Evolutionary conservation across 2,329 filamentous ascomycete genomes (phyloP).

Genomic region (Aspergillus thermomutatus): DNA sequence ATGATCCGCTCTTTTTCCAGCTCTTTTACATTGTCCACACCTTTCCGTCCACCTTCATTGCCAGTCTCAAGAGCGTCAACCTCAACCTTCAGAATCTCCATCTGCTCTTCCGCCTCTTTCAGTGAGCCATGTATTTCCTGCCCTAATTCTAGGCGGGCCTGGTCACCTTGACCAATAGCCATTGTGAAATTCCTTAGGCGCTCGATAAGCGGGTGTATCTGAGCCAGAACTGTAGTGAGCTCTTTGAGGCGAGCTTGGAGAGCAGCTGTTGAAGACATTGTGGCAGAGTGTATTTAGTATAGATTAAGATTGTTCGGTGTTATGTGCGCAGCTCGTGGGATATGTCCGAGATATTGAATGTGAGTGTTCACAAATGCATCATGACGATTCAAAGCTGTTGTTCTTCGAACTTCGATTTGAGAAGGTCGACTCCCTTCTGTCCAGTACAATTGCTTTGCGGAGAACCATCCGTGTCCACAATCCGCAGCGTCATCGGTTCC

Average conservation of each 20-base stretch:
- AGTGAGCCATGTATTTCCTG: conserved; percentile 76
- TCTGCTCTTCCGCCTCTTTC: conserved; percentile 75
- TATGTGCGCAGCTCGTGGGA: background rate
- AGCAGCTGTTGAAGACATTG: conserved; percentile 37
- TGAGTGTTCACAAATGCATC: background rate
- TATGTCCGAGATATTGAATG: background rate
- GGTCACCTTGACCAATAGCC: conserved; percentile 62
- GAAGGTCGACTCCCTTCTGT: background rate
- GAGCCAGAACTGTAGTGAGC: conserved; percentile 53
- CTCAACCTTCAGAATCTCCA: conserved; percentile 77
- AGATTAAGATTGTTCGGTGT: background rate
- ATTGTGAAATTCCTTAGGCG: conserved; percentile 58
- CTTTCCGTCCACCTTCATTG: conserved; percentile 31
- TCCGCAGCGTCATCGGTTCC: conserved; percentile 28
- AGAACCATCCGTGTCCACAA: conserved; percentile 1
- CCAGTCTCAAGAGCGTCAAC: conserved; percentile 63
- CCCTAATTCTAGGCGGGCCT: conserved; percentile 67
- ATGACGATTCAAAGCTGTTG: background rate
- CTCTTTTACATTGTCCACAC: conserved; percentile 51
- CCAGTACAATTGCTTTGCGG: no score
- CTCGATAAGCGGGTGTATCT: conserved; percentile 53
- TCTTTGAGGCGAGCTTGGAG: conserved; percentile 50
- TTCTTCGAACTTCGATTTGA: background rate
- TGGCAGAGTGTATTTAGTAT: conserved; percentile 2
- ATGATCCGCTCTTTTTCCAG: conserved; percentile 64